These are phyloP conservation scores for Coemansia nantahalensis DNA, from an alignment of 192 early-diverging fungal genomes.

Conservation along the genomic window DNA sequence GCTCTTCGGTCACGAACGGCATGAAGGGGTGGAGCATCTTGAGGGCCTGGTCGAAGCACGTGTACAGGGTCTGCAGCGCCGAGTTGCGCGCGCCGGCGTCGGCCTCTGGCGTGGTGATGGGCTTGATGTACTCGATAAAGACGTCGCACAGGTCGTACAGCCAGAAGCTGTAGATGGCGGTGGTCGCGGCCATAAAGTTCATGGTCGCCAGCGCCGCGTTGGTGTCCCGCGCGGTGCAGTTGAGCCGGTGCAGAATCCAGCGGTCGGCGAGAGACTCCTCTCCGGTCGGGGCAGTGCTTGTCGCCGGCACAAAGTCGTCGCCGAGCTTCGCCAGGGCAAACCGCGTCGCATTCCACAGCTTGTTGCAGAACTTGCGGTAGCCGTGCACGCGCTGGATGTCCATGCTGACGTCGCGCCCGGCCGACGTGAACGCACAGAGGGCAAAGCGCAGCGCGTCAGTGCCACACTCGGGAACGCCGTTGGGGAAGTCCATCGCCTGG, in stretches of 20 bases:
- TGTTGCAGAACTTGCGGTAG: slow-evolving; percentile 92
- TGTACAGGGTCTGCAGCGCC: slow-evolving; percentile 88
- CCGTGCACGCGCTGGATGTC: slow-evolving; percentile 82
- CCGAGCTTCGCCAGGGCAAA: slow-evolving; percentile 87
- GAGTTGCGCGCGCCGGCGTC: slow-evolving; percentile 58
- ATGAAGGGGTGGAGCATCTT: slow-evolving; percentile 96
- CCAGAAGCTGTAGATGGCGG: slow-evolving; percentile 90
- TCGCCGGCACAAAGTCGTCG: slow-evolving; percentile 73
- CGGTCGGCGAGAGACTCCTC: slow-evolving; percentile 83
- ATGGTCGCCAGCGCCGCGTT: slow-evolving; percentile 51
- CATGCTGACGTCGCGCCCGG: slow-evolving; percentile 90
- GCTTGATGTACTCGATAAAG: slow-evolving; percentile 93
- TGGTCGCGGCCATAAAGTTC: slow-evolving; percentile 86
- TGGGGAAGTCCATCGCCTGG: slow-evolving; percentile 76
- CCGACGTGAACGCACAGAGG: slow-evolving; percentile 65
- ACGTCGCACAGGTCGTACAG: slow-evolving; percentile 96
- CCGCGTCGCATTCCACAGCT: slow-evolving; percentile 89
- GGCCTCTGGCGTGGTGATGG: slow-evolving; percentile 65
- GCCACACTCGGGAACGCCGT: slow-evolving; percentile 87
- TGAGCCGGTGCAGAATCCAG: slow-evolving; percentile 91
- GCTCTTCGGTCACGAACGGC: slow-evolving; percentile 99
- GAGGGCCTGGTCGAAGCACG: slow-evolving; percentile 88
- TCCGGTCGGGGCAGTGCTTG: slow-evolving; percentile 61
- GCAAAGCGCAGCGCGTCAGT: slow-evolving; percentile 81
- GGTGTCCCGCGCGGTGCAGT: slow-evolving; percentile 57